Conservation (phyloP, 2,329 filamentous ascomycete species). For the Ustilaginoidea virens region DNA sequence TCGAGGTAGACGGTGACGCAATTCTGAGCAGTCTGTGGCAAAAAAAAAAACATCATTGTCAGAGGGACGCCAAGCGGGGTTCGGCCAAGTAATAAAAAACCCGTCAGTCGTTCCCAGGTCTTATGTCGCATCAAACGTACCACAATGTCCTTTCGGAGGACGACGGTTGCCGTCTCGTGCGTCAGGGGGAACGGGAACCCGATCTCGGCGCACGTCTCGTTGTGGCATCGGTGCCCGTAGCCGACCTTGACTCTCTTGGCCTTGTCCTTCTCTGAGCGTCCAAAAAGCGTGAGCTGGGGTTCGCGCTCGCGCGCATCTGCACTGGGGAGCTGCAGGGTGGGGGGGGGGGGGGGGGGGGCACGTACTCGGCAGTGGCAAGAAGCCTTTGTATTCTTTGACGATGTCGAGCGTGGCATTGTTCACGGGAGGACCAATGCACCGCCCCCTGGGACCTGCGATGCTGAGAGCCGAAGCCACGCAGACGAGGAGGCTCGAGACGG, state of each 20-base stretch:
- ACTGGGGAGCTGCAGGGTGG: too few relatives aligned
- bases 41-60: too few relatives aligned
- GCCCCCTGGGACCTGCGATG: too few relatives aligned
- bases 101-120: too few relatives aligned
- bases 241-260: conserved; percentile 35
- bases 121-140: too few relatives aligned
- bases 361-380: conserved; percentile 2
- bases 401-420: conserved; percentile 1
- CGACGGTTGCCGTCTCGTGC: conserved; percentile 20
- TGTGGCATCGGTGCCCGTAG: conserved; percentile 32
- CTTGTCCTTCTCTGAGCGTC: too few relatives aligned
- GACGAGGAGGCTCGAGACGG: neutral
- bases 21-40: neutral
- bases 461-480: neutral
- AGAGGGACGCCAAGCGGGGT: too few relatives aligned
- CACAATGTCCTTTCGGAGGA: conserved; percentile 23
- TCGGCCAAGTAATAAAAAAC: too few relatives aligned
- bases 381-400: neutral
- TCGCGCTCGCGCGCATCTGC: too few relatives aligned
- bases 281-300: too few relatives aligned
- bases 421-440: neutral
- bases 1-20: conserved; percentile 22
- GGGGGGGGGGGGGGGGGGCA: too few relatives aligned
- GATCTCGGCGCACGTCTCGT: conserved; percentile 26
- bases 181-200: conserved; percentile 29